phyloP scores from a whole-genome alignment of 2,329 filamentous ascomycete genomes.

The Fusarium sp. region DNA sequence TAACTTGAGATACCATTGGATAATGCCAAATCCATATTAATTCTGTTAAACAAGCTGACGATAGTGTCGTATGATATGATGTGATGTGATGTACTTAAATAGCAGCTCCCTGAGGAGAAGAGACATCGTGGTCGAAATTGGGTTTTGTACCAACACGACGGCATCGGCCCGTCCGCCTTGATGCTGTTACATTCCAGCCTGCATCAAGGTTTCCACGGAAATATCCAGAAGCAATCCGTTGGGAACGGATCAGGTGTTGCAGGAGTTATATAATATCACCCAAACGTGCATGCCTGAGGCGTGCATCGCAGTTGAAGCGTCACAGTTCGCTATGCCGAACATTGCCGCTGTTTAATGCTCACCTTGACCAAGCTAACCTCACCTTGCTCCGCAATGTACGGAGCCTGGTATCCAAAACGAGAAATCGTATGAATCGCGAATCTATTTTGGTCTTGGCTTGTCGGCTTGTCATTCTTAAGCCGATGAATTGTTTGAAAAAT shows the following conservation, averaged over 20 bases:
- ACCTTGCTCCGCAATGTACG: constrained; percentile 14
- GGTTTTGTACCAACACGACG: background rate
- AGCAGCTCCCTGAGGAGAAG: background rate
- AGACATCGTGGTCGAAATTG: background rate
- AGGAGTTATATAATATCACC: constrained; percentile 7
- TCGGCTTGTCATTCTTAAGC: background rate
- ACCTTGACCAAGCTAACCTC: constrained; percentile 7
- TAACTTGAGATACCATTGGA: constrained; percentile 33
- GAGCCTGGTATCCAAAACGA: background rate
- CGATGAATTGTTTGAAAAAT: background rate
- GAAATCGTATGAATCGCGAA: background rate
- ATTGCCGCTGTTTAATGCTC: constrained; percentile 18
- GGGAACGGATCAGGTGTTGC: background rate
- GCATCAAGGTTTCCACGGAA: background rate
- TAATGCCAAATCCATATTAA: background rate
- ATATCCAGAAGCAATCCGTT: background rate
- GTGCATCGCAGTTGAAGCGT: background rate
- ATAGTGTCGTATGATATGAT: background rate
- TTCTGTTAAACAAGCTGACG: background rate
- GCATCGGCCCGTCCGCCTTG: constrained; percentile 17
- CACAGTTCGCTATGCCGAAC: constrained; percentile 15
- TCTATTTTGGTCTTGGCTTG: background rate
- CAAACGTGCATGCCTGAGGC: constrained; percentile 9
- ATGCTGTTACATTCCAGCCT: background rate
- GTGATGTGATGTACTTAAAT: background rate